Evolutionary conservation across 345 rosid species (phyloP).

Genomic region (Eucalyptus rudis): DNA sequence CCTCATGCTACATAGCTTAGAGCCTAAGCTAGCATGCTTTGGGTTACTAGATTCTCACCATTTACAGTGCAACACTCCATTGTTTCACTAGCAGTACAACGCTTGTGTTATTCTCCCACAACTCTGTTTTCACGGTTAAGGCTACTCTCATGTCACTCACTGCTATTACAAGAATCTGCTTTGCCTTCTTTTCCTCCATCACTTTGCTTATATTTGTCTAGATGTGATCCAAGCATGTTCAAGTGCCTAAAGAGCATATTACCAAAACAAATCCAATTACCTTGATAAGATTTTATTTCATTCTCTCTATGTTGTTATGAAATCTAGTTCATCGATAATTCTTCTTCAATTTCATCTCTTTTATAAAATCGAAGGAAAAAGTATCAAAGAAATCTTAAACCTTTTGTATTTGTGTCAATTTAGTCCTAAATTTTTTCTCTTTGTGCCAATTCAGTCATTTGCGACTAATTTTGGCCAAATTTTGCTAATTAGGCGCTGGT

Average conservation of each 20-base stretch:
- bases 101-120: neutral
- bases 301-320: neutral
- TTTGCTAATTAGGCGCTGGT: fast-evolving
- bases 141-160: neutral
- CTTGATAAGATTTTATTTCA: neutral
- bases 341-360: neutral
- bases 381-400: too few species aligned
- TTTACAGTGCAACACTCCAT: neutral
- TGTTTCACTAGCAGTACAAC: neutral
- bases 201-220: neutral
- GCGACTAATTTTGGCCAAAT: too few species aligned
- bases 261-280: neutral
- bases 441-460: too few species aligned
- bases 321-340: neutral
- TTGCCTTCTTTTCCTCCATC: neutral
- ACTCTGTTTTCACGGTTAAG: neutral
- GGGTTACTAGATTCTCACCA: neutral
- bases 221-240: neutral
- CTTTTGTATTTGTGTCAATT: too few species aligned
- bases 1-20: neutral
- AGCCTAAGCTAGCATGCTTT: neutral
- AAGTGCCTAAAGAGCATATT: neutral
- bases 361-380: neutral
- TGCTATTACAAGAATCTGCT: fast-evolving
- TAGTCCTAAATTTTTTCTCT: too few species aligned